phyloP scores from a whole-genome alignment of 2,329 filamentous ascomycete genomes.

The Zymoseptoria tritici region DNA sequence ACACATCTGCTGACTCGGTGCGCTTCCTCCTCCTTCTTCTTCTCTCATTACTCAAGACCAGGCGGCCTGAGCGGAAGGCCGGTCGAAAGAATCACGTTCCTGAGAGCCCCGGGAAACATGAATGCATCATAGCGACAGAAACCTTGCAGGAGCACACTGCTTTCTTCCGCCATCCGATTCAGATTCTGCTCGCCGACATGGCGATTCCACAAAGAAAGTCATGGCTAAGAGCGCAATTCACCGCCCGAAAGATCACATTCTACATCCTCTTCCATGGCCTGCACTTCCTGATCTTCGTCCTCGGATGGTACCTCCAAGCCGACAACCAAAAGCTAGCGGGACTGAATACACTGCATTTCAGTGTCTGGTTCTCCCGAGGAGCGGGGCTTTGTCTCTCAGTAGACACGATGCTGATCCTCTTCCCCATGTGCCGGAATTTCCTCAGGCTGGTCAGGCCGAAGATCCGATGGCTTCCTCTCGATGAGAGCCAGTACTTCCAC shows the following conservation, averaged over 20 bases:
- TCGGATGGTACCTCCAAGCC: slow-evolving; percentile 55
- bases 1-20: not conserved
- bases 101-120: not conserved
- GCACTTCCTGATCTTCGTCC: slow-evolving; percentile 31
- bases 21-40: not conserved
- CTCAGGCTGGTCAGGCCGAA: slow-evolving; percentile 80
- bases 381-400: slow-evolving; percentile 79
- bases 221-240: slow-evolving; percentile 30
- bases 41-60: not conserved
- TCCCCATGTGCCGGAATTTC: slow-evolving; percentile 91
- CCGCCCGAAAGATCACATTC: slow-evolving; percentile 30
- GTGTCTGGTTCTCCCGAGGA: slow-evolving; percentile 93
- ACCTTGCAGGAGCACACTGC: not conserved
- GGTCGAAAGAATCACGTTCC: not conserved
- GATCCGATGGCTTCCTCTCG: slow-evolving; percentile 79
- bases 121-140: not conserved
- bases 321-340: slow-evolving; percentile 60
- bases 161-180: not conserved
- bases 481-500: slow-evolving; percentile 96
- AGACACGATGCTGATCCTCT: slow-evolving; percentile 77
- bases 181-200: slow-evolving; percentile 6
- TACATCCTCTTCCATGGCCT: slow-evolving; percentile 32
- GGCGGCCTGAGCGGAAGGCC: not conserved
- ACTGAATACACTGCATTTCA: slow-evolving; percentile 75
- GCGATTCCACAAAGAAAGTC: slow-evolving; percentile 20